Base-by-base conservation (phyloP, 2,329 filamentous ascomycete species). In the Coleophoma crateriformis region DNA sequence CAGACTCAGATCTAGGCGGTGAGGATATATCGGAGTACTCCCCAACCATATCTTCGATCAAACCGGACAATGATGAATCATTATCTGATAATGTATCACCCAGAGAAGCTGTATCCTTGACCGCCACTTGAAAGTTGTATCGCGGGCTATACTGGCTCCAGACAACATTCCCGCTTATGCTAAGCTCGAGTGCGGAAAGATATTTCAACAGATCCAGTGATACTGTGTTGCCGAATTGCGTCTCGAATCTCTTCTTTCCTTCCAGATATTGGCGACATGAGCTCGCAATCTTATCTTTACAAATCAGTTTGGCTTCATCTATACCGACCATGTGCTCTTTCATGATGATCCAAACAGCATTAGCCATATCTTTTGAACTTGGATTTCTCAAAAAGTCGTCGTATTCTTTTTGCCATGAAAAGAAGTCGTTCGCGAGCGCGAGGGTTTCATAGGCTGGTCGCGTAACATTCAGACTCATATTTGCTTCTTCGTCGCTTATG, bases 311-410 rank as follows among this genome's bases (percentile, higher is more conserved):
- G 0, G 68, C 68, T 40, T 63, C 55, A 8, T 56, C 53, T 48
- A 63, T 59, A 4, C 46, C 50, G 32, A 65, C 54, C 1, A 48
- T 50, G 33, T 60, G 56, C 56, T 72, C 67, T 39, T 55, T 53
- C 68, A 71, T 71, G 27, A 71, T 54, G 22, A 71, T 65, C 64
- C 63, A 71, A 22, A 72, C 55, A 3, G 65, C 67, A 46, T 73
- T 73, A 46, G 66, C 57, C 27, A 27, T 27, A 10, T 27, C 27
- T 27, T 27, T 27, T 10, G 27, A 27, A 10, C 3, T 27, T 3
- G 71, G 67, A 48, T 67, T 50, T 27, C 27, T 7, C 27, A 27
- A 4, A 35, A 68, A 66, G 4, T 60, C 67, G 14, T 64, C 51
- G 14, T 48, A 52, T 48, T 71, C 65, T 44, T 69, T 69, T 15